Evolutionary conservation across 225 moss, liverwort and hornwort genomes (phyloP).

Genomic region (Ulota crispa): DNA sequence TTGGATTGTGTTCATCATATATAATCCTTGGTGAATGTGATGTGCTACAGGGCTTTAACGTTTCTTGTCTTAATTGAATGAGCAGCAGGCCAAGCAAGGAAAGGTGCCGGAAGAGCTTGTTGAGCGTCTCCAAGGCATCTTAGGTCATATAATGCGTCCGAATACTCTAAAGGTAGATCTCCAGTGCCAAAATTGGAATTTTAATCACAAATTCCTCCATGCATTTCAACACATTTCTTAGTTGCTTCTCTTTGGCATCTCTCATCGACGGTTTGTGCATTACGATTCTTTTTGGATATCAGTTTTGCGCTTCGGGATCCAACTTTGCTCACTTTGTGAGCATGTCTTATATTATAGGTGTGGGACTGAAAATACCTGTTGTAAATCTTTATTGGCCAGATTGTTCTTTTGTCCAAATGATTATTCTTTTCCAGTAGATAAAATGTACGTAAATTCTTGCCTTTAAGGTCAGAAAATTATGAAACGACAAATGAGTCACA

Average conservation of each 20-base stretch:
- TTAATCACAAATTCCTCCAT: background rate
- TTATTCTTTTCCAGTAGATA: background rate
- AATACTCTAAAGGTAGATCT: constrained; percentile 81
- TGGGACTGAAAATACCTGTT: background rate
- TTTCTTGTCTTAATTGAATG: constrained; percentile 24
- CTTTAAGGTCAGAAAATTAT: background rate
- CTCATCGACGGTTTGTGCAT: background rate
- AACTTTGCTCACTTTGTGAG: background rate
- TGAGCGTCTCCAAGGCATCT: constrained; percentile 88
- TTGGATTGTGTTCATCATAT: background rate
- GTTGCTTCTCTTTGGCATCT: background rate
- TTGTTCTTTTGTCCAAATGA: background rate
- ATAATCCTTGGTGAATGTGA: constrained; percentile 2
- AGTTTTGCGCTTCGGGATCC: background rate
- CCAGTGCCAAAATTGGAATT: background rate
- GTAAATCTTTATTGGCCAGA: background rate
- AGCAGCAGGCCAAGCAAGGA: constrained; percentile 91
- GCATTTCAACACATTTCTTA: background rate
- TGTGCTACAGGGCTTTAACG: constrained; percentile 10
- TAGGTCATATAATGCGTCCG: constrained; percentile 96
- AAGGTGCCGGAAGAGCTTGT: constrained; percentile 94
- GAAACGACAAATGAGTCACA: background rate
- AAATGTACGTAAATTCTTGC: background rate
- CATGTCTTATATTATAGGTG: background rate
- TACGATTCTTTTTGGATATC: background rate